phyloP scores from a whole-genome alignment of 2,329 filamentous ascomycete species.

The Metarhizium robertsii region DNA sequence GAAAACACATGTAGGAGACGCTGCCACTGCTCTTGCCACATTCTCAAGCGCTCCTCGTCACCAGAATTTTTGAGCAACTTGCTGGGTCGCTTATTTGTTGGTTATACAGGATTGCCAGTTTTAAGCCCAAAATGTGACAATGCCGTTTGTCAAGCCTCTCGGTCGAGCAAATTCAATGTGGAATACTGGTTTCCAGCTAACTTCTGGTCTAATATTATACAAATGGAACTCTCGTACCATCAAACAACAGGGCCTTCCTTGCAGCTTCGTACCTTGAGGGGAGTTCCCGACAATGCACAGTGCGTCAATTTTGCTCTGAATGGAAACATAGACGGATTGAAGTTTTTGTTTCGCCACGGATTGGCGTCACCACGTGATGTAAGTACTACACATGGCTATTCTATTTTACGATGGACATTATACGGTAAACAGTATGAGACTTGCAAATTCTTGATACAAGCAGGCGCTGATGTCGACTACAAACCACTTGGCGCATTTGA shows the following conservation, averaged over 20 bases:
- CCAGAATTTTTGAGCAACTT: constrained; percentile 13
- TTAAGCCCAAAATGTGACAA: constrained; percentile 15
- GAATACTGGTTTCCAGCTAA: constrained; percentile 24
- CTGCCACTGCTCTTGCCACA: neutral
- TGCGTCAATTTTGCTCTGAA: constrained; percentile 18
- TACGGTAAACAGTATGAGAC: constrained; percentile 23
- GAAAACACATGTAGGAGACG: neutral
- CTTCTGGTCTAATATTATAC: constrained; percentile 19
- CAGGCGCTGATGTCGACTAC: constrained; percentile 21
- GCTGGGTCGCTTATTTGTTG: constrained; percentile 18
- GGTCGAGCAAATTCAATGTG: constrained; percentile 13
- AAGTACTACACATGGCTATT: constrained; percentile 21
- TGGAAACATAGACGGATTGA: constrained; percentile 12
- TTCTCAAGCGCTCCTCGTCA: constrained; percentile 10
- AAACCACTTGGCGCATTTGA: constrained; percentile 9
- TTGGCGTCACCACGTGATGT: constrained; percentile 13
- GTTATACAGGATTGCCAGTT: constrained; percentile 18
- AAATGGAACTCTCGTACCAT: constrained; percentile 15
- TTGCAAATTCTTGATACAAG: constrained; percentile 17
- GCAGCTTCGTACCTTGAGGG: constrained; percentile 17
- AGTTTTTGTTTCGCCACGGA: no score
- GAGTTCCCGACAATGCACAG: constrained; percentile 18
- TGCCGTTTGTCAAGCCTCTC: constrained; percentile 12
- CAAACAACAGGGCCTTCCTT: constrained; percentile 15
- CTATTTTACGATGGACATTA: constrained; percentile 22